Conservation (phyloP, 2,329 filamentous ascomycete species). For the Calonectria fujianensis region DNA sequence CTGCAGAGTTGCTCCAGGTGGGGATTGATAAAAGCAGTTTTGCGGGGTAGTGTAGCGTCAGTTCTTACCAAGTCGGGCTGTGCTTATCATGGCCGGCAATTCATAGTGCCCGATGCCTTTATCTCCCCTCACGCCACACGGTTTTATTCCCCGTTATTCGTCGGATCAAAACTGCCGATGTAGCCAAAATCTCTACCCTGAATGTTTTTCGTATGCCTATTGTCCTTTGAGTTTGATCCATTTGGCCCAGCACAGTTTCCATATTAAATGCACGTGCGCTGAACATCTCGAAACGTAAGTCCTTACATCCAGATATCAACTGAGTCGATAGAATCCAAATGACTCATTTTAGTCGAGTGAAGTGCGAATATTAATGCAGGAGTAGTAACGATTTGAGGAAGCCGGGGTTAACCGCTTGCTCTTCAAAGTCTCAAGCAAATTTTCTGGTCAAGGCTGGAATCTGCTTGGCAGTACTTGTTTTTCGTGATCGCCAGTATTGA, state of each 20-base stretch:
- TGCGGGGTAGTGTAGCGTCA: slow-evolving; percentile 18
- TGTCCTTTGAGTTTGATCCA: neutral
- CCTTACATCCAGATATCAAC: neutral
- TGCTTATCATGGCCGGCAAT: slow-evolving; percentile 24
- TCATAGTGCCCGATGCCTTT: slow-evolving; percentile 7
- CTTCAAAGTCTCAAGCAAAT: neutral
- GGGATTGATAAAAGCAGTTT: slow-evolving; percentile 13
- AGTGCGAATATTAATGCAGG: neutral
- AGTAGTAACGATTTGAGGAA: neutral
- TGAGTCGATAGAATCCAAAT: neutral
- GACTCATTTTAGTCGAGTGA: neutral
- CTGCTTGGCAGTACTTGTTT: neutral
- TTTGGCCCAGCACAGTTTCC: neutral
- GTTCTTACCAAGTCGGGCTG: neutral
- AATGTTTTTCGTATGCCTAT: slow-evolving; percentile 41
- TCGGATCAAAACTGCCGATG: slow-evolving; percentile 25
- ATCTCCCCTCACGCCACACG: slow-evolving; percentile 16
- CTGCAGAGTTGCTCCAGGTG: neutral
- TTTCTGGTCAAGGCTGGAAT: neutral
- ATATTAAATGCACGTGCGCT: neutral
- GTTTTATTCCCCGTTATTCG: slow-evolving; percentile 22
- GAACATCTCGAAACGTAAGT: neutral
- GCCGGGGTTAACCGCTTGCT: neutral
- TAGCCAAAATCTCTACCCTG: slow-evolving; percentile 32
- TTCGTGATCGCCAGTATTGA: neutral